Evolutionary conservation across 1,284 basidiomycete genomes (phyloP), one percentile per base, ranked within the genome.

Genomic region (Porodaedalea pini): DNA sequence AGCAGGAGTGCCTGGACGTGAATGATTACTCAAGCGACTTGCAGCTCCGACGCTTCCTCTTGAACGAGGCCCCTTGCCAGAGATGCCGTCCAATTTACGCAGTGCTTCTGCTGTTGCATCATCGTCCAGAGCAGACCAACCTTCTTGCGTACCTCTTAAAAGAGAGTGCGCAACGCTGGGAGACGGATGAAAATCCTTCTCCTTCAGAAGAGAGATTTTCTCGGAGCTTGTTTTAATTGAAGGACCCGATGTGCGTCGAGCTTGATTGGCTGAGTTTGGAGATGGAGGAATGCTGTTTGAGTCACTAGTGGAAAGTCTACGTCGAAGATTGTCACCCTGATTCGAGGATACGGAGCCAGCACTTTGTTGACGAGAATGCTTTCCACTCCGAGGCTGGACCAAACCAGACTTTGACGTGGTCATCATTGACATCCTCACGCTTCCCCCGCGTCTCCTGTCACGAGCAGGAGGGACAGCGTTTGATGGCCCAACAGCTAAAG

Each of bases 41-140:
- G 87, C 78, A 61, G 83, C 83, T 45, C 82, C 76, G 52, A 88
- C 73, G 65, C 87, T 88, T 6, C 86, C 69, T 43, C 83, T 66
- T 13, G 80, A 78, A 59, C 83, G 78, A 17, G 85, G 81, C 39
- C 79, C 85, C 64, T 90, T 92, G 4, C 83, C 85, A 2, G 85
- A 83, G 11, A 98, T 71, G 0, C 96, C 96, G 66, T 99, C 97
- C 23, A 99, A 75, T 72, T 97, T 97, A 55, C 95, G 84, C 50
- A 99, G 78, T 3, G 93, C 93, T 67, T 97, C 94, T 2, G 86
- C 89, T 1, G 96, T 95, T 15, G 88, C 88, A 61, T 93, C 87
- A 66, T 96, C 91, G 67, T 90, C 88, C 63, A 91, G 75, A 61
- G 81, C 87, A 23, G 85, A 86, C 89, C 90, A 92, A 21, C 90